Conservation (phyloP, 164 flowering plant genomes). For the Umbellularia californica region DNA sequence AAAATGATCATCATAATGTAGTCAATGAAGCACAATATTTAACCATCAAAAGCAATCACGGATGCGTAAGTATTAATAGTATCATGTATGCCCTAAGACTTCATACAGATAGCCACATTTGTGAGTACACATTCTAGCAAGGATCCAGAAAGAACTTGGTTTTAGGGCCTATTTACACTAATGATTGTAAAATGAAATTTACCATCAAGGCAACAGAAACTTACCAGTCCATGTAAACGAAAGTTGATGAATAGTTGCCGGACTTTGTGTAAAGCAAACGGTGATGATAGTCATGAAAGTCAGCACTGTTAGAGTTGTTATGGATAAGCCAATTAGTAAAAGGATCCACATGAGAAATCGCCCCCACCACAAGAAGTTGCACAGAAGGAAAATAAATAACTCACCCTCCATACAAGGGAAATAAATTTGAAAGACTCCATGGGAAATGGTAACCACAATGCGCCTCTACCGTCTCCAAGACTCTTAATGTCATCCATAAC, state of each 20-base stretch:
- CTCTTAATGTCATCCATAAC: slow-evolving; percentile 96
- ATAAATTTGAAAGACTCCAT: slow-evolving; percentile 85
- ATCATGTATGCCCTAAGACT: neutral
- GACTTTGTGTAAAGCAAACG: slow-evolving; percentile 94
- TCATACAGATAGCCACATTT: neutral
- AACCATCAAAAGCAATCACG: neutral
- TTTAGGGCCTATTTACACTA: neutral
- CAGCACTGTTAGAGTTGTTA: slow-evolving; percentile 50
- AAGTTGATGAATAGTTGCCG: slow-evolving; percentile 96
- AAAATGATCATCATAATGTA: neutral
- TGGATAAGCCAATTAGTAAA: slow-evolving; percentile 12
- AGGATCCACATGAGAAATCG: neutral
- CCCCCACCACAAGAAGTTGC: neutral
- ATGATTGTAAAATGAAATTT: neutral
- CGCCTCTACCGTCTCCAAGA: slow-evolving; percentile 96
- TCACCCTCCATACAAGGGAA: slow-evolving; percentile 95
- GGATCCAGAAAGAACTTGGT: neutral
- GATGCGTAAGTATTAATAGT: neutral
- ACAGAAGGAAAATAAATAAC: slow-evolving; percentile 14
- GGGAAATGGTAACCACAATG: slow-evolving; percentile 99
- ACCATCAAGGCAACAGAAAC: slow-evolving; percentile 14
- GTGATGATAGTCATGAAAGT: slow-evolving; percentile 98
- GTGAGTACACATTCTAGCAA: neutral
- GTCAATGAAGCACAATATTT: neutral
- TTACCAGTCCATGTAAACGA: slow-evolving; percentile 95